These are phyloP conservation scores for Scutellaria minor DNA, from an alignment of 257 asterid genomes.

Conservation along the genomic window DNA sequence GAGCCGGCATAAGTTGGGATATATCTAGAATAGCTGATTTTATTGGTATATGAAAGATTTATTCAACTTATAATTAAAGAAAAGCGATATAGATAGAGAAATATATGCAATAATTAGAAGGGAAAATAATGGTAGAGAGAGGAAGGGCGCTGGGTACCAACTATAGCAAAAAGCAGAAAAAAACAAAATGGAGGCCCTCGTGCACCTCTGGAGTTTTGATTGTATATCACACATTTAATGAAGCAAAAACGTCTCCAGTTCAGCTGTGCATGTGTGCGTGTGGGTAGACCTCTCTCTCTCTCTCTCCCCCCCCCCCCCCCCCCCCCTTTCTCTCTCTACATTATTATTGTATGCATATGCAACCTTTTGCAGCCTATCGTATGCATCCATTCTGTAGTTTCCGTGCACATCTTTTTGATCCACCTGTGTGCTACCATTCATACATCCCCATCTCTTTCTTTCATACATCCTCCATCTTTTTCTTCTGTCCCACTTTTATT, in stretches of 20 bases:
- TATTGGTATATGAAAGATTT: slow-evolving; percentile 22
- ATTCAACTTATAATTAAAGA: slow-evolving; percentile 26
- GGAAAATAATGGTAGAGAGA: slow-evolving; percentile 46
- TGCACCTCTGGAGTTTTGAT: slow-evolving; percentile 68
- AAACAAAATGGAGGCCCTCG: slow-evolving; percentile 83
- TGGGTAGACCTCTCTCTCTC: slow-evolving; percentile 60
- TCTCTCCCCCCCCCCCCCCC: slow-evolving; percentile 41
- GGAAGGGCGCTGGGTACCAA: slow-evolving; percentile 44
- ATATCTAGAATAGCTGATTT: slow-evolving; percentile 35
- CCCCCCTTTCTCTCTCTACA: slow-evolving; percentile 39
- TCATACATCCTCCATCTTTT: slow-evolving; percentile 41
- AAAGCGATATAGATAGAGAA: slow-evolving; percentile 18
- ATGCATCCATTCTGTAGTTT: slow-evolving; percentile 48
- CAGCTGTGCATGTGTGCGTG: slow-evolving; percentile 66
- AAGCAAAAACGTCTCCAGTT: slow-evolving; percentile 49
- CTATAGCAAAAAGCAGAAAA: slow-evolving; percentile 52
- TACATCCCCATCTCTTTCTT: slow-evolving; percentile 40
- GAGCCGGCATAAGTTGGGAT: slow-evolving; percentile 27
- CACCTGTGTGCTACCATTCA: slow-evolving; percentile 42
- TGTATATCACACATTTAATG: slow-evolving; percentile 70
- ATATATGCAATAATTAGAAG: slow-evolving; percentile 43
- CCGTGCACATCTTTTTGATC: slow-evolving; percentile 42
- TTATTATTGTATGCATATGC: slow-evolving; percentile 39
- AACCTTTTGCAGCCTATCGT: slow-evolving; percentile 51
- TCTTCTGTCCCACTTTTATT: slow-evolving; percentile 42